Evolutionary conservation across 768 basidiomycete species (phyloP).

Genomic region (Boletus reticulatus): DNA sequence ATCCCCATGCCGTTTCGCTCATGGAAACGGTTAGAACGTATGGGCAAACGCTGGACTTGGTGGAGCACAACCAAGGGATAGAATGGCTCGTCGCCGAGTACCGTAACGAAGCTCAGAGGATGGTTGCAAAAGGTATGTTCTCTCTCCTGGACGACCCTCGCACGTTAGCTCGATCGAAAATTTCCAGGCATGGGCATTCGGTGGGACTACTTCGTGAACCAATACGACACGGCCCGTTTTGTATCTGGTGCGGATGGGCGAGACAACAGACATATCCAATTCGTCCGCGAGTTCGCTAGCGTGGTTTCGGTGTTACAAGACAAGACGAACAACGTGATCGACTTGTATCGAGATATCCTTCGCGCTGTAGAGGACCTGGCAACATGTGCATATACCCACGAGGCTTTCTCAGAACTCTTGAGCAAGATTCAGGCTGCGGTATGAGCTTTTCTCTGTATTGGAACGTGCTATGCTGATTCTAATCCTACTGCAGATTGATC

Average conservation of each 20-base stretch:
- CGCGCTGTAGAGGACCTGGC: slow-evolving; percentile 84
- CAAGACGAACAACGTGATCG: slow-evolving; percentile 92
- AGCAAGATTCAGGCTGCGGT: slow-evolving; percentile 83
- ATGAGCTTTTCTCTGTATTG: slow-evolving; percentile 26
- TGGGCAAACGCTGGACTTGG: slow-evolving; percentile 89
- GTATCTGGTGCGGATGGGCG: slow-evolving; percentile 68
- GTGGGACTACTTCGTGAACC: slow-evolving; percentile 97
- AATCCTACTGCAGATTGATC: slow-evolving; percentile 66
- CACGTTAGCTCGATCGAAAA: background rate
- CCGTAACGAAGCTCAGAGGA: slow-evolving; percentile 87
- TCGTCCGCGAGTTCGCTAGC: slow-evolving; percentile 93
- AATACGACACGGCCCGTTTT: slow-evolving; percentile 82
- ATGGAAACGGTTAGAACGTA: slow-evolving; percentile 99
- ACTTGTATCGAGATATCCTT: slow-evolving; percentile 82
- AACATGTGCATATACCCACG: slow-evolving; percentile 80
- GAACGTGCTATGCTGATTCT: background rate
- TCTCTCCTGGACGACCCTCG: background rate
- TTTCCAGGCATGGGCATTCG: slow-evolving; percentile 84
- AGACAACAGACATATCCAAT: slow-evolving; percentile 89
- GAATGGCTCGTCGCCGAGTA: slow-evolving; percentile 95
- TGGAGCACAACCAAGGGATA: slow-evolving; percentile 88
- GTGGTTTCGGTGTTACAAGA: slow-evolving; percentile 93
- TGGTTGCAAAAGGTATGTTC: slow-evolving; percentile 80
- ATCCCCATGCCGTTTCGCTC: slow-evolving; percentile 94
- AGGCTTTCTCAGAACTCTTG: slow-evolving; percentile 79